Evolutionary conservation across 176 grass and related monocot species (phyloP).

Genomic region (Dactylis glomerata): DNA sequence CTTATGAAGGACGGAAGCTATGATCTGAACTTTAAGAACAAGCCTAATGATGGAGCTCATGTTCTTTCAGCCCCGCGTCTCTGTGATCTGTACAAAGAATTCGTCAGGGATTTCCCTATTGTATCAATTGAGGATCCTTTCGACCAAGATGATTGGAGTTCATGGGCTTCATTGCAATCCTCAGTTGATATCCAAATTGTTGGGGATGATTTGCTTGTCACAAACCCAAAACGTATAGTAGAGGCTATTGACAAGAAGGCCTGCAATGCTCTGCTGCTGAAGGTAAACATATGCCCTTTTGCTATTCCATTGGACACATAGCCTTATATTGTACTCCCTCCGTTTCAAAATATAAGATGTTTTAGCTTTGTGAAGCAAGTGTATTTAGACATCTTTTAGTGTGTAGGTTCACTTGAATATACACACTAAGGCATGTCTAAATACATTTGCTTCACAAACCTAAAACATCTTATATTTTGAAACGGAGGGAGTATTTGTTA

Average conservation of each 20-base stretch:
- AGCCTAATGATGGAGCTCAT: slow-evolving; percentile 83
- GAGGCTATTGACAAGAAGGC: slow-evolving; percentile 87
- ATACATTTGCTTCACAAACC: no score
- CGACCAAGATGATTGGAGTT: slow-evolving; percentile 97
- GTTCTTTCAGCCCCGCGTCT: slow-evolving; percentile 53
- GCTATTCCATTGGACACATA: background rate
- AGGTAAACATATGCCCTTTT: slow-evolving; percentile 42
- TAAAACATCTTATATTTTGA: no score
- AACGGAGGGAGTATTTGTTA: background rate
- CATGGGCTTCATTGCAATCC: slow-evolving; percentile 76
- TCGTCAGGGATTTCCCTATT: slow-evolving; percentile 90
- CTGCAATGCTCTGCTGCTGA: slow-evolving; percentile 90
- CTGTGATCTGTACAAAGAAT: slow-evolving; percentile 78
- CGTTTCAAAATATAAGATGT: no score
- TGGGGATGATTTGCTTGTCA: slow-evolving; percentile 94
- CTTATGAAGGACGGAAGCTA: slow-evolving; percentile 80
- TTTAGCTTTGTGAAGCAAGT: no score
- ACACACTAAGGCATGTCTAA: no score
- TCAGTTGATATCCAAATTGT: slow-evolving; percentile 94
- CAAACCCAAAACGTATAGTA: slow-evolving; percentile 88
- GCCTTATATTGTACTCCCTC: no score
- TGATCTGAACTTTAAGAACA: slow-evolving; percentile 95
- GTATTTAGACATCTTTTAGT: no score
- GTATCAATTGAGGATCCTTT: slow-evolving; percentile 99
- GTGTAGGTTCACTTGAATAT: no score